Evolutionary conservation across 352 stramenopile species (phyloP).

Genomic region (Elongisporangium senticosum): DNA sequence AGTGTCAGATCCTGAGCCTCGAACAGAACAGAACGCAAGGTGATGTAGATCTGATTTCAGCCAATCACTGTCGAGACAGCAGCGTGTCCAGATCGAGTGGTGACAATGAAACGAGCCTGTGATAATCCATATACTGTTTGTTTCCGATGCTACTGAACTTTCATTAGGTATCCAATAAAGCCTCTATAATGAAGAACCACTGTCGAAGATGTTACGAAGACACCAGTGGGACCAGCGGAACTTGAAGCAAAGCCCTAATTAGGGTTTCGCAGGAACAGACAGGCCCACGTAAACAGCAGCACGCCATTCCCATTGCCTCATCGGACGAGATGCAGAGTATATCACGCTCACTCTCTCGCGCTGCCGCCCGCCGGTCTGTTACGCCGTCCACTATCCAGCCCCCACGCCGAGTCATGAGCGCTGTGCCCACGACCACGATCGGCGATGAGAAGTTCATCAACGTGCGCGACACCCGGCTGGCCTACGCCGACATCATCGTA

Average conservation of each 20-base stretch:
- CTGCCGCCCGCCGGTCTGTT: not conserved
- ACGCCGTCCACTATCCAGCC: constrained; percentile 4
- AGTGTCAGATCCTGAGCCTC: not conserved
- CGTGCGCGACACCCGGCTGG: constrained; percentile 41
- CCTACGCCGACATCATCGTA: constrained; percentile 62
- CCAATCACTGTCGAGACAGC: not conserved
- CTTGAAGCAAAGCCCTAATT: not conserved
- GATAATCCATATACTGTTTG: not conserved
- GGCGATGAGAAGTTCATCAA: constrained; percentile 33
- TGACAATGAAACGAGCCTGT: not conserved
- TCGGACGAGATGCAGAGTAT: not conserved
- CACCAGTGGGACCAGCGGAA: not conserved
- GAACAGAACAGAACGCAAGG: not conserved
- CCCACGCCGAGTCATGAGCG: constrained; percentile 9
- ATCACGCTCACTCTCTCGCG: not conserved
- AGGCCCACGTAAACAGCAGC: not conserved
- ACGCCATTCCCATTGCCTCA: not conserved
- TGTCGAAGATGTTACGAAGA: not conserved
- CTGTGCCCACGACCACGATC: constrained; percentile 21
- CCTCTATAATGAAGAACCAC: not conserved
- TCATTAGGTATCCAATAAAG: not conserved
- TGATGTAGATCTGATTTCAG: not conserved
- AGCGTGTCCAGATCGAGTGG: not conserved
- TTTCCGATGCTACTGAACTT: not conserved
- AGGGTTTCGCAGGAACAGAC: not conserved